These are phyloP conservation scores for Dendrobium chrysotoxum DNA, from an alignment of 106 monocot species.

Conservation along the genomic window DNA sequence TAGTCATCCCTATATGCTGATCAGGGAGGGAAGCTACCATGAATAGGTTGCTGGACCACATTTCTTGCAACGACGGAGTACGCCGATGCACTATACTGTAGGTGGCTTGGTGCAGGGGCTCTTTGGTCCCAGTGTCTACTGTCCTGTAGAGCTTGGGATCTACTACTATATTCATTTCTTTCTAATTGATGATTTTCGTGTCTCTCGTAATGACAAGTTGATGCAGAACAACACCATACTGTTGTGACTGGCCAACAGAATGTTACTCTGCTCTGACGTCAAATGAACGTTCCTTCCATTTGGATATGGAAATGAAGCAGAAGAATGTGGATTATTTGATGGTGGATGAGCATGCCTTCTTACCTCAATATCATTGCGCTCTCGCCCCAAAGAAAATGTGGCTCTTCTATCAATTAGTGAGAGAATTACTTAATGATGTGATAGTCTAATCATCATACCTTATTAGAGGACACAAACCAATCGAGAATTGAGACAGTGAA, in stretches of 20 bases:
- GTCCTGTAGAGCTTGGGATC: conserved; percentile 3
- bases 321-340: conserved; percentile 10
- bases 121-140: conserved; percentile 22
- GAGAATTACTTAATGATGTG: no score
- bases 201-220: conserved; percentile 25
- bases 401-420: no score
- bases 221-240: conserved; percentile 13
- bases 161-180: conserved; percentile 16
- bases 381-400: no score
- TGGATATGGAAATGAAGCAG: conserved; percentile 8
- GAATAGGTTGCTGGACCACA: conserved; percentile 11
- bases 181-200: conserved; percentile 12
- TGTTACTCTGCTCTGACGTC: conserved; percentile 15
- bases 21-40: conserved; percentile 6
- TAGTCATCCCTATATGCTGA: conserved; percentile 11
- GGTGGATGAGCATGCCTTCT: conserved; percentile 15
- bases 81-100: conserved; percentile 11
- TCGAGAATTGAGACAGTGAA: no score
- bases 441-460: no score
- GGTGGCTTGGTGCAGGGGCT: conserved; percentile 15
- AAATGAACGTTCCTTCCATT: conserved; percentile 26
- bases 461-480: no score
- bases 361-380: not conserved
- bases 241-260: conserved; percentile 13
- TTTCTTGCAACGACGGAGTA: not conserved